Percentiles rank a stretch among this genome's conserved stretches.
These are phyloP conservation scores for Coniochaeta pulveracea DNA, from an alignment of 2,329 filamentous ascomycete species.

Conservation along the genomic window DNA sequence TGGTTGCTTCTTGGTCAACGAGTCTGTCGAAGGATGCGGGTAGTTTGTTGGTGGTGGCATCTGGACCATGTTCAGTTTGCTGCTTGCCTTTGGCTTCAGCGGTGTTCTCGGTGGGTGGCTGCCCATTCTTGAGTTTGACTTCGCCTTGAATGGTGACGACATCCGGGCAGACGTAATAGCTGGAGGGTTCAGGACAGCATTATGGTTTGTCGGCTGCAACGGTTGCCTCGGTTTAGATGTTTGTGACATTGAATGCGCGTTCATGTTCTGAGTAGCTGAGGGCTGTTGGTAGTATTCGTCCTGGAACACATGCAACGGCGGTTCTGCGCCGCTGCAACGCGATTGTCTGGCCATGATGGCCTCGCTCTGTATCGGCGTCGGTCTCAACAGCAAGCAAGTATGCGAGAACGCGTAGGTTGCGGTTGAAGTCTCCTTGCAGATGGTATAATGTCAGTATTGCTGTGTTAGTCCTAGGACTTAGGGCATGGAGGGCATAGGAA, in stretches of 20 bases:
- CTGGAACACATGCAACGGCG: conserved; percentile 39
- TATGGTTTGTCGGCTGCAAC: conserved; percentile 40
- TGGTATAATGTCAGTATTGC: too few relatives aligned
- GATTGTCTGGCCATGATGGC: conserved; percentile 43
- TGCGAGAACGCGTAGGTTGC: too few relatives aligned
- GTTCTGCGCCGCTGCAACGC: conserved; percentile 34
- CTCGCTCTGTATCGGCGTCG: conserved; percentile 14
- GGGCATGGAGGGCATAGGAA: too few relatives aligned
- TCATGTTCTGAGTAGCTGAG: conserved; percentile 32
- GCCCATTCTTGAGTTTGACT: conserved; percentile 35
- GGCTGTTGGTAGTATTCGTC: conserved; percentile 35
- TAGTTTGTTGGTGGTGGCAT: conserved; percentile 53
- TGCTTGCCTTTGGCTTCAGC: conserved; percentile 39
- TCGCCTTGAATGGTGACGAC: conserved; percentile 70
- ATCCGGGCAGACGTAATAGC: conserved; percentile 37
- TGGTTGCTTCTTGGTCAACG: conserved; percentile 54
- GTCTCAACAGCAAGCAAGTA: too few relatives aligned
- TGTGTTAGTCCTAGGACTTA: too few relatives aligned
- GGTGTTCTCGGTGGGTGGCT: conserved; percentile 46
- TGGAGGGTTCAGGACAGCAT: conserved; percentile 57
- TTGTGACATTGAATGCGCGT: conserved; percentile 44
- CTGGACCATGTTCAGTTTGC: conserved; percentile 53
- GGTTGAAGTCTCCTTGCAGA: too few relatives aligned
- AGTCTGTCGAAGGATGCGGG: conserved; percentile 50
- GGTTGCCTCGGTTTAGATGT: conserved; percentile 35